A percentile compares a stretch with the other conserved stretches of the same genome.
Evolutionary conservation across 257 asterid genomes (phyloP).

Genomic region (Marsdenia floribunda): DNA sequence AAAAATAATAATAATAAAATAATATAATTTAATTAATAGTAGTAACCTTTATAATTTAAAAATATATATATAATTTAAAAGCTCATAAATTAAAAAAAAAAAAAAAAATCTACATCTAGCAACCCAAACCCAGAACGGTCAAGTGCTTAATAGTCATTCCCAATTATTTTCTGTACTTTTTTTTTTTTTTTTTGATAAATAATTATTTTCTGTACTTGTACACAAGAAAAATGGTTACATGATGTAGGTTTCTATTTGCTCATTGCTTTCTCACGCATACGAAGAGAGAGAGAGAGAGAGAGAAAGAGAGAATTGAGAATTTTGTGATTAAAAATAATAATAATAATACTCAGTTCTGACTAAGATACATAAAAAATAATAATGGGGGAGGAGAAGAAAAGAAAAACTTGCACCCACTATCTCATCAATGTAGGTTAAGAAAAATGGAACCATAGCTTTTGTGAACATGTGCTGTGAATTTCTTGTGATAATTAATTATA

Average conservation of each 20-base stretch:
- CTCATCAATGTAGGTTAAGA: slow-evolving; percentile 12
- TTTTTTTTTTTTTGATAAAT: too few relatives aligned
- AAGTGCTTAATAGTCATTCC: not conserved
- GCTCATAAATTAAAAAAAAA: too few relatives aligned
- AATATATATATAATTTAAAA: too few relatives aligned
- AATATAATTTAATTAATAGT: too few relatives aligned
- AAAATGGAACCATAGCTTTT: slow-evolving; percentile 7
- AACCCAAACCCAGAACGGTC: not conserved
- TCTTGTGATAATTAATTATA: slow-evolving; percentile 2
- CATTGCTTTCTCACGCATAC: not conserved
- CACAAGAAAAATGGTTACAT: not conserved
- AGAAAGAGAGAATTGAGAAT: not conserved
- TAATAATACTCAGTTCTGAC: not conserved
- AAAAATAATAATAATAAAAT: too few relatives aligned
- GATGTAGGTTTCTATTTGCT: not conserved
- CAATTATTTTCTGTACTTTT: too few relatives aligned
- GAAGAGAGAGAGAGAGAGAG: not conserved
- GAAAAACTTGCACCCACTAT: slow-evolving; percentile 13
- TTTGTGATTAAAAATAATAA: slow-evolving; percentile 2
- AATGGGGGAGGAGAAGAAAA: not conserved
- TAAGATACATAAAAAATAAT: slow-evolving; percentile 3
- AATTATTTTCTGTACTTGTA: too few relatives aligned
- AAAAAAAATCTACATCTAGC: too few relatives aligned
- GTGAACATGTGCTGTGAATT: slow-evolving; percentile 20
- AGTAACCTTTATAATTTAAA: too few relatives aligned